These are phyloP conservation scores for Collybia nuda DNA, from an alignment of 768 basidiomycete species.

Conservation along the genomic window DNA sequence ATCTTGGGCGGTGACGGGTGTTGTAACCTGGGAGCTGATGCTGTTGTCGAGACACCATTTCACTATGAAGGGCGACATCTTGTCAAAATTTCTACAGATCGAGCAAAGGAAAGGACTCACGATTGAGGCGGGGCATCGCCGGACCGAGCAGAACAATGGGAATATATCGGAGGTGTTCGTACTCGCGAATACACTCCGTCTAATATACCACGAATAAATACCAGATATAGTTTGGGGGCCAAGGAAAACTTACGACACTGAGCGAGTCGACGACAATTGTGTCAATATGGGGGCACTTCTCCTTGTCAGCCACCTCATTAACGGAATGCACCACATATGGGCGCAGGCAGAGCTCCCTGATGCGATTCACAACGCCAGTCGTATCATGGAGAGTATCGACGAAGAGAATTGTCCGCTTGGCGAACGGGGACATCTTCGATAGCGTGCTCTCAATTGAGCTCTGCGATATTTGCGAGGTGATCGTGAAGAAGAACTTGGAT, in stretches of 20 bases:
- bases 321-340: constrained; percentile 77
- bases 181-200: constrained; percentile 89
- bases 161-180: constrained; percentile 94
- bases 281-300: constrained; percentile 85
- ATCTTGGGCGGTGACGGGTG: constrained; percentile 85
- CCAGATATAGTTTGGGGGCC: constrained; percentile 2
- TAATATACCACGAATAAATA: constrained; percentile 25
- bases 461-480: constrained; percentile 80
- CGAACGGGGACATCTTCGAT: constrained; percentile 83
- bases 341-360: constrained; percentile 77
- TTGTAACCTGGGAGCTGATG: constrained; percentile 92
- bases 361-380: constrained; percentile 72
- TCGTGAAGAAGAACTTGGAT: constrained; percentile 95
- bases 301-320: constrained; percentile 79
- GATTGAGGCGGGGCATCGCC: constrained; percentile 69
- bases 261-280: constrained; percentile 95
- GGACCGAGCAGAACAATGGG: constrained; percentile 91
- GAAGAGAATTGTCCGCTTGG: constrained; percentile 86
- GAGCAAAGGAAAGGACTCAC: constrained; percentile 40
- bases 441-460: constrained; percentile 72
- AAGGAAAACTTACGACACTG: constrained; percentile 60
- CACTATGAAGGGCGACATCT: constrained; percentile 43
- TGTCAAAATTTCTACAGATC: constrained; percentile 1
- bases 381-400: constrained; percentile 82
- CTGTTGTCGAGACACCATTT: constrained; percentile 98